Evolutionary conservation across 257 asterid species (phyloP), one percentile per base, ranked within the genome.

Genomic region (Solanum sparsipilum): DNA sequence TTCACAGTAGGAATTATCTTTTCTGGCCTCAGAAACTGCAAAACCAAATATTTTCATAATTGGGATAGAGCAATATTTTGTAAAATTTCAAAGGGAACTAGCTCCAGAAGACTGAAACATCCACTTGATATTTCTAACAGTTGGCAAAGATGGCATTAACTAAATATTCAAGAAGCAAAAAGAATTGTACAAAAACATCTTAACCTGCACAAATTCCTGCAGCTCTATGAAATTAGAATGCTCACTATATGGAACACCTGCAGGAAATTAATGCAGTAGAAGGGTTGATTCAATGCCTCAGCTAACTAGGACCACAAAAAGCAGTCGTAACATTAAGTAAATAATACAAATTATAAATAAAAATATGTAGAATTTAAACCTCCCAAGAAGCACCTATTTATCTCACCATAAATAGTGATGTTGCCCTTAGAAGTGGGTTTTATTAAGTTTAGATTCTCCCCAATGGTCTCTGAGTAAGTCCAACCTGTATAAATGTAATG

Each of bases 191-290:
- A 74, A 70, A 38, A 44, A 21, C 60, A 84, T 44, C 85, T 81
- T 36, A 41, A 89, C 91, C 91, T 89, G 81, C 71, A 89, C 88
- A 79, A 89, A 89, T 41, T 89, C 91, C 71, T 87, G 91, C 67
- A 89, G 88, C 74, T 89, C 90, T 74, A 86, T 76, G 82, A 89
- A 89, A 84, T 89, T 89, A 79, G 90, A 89, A 87, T 89, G 90
- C 74, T 89, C 91, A 68, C 91, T 89, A 46, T 89, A 87, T 23
- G 90, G 90, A 85, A 89, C 90, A 41, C 90, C 90, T 89, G 91
- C 41, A 84, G 74, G 76, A 89, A 67, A 35, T 81, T 81, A 29
- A 81, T 46, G 85, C 67, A 27, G 84, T 44, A 27, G 84, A 41
- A 32, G 27, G 13, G 39, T 44, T 27, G 39, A 79, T 44, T 16